Evolutionary conservation across 169 alveolate genomes (phyloP), one percentile per base, ranked within the genome.

Genomic region (Plasmodium gonderi): DNA sequence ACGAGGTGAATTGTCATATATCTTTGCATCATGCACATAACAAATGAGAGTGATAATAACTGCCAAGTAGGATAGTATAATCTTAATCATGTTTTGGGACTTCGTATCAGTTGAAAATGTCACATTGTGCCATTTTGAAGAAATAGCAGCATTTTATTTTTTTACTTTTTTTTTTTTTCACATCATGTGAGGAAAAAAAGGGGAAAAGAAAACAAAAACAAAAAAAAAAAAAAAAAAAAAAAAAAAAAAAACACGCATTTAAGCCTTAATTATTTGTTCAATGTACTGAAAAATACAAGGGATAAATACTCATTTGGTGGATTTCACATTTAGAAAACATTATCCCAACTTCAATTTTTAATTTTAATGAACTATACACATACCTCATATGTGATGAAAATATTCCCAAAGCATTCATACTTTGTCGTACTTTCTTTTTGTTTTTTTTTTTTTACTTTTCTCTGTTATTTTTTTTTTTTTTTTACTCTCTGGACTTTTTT

Each of bases 21-120:
- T 81, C 79, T 81, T 81, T 67, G 47, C 74, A 44, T 81, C 75
- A 81, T 81, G 72, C 14, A 81, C 91, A 68, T 3, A n/a, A 31
- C 74, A 67, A 26, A 67, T 31, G 75, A 81, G 40, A 36, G 42
- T 44, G 75, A 40, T 29, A 72, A 40, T 29, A 42, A 31, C n/a
- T 31, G 75, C 47, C 51, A 64, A 81, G 17, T 14, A 31, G 36
- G 75, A 12, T 67, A 81, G 51, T 45, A 45, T 67, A 20, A 45
- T 68, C 31, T 81, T 40, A 81, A 67, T 67, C 81, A 81, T 67
- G 26, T 68, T 81, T 60, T 80, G 47, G 68, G n/a, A n/a, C 31
- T 60, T 80, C 79, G 23, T 40, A 64, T 45, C 42, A 36, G 77
- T 60, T 60, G 38, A 60, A 60, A 60, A 8, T 17, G 9, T 60